phyloP scores from a whole-genome alignment of 768 basidiomycete genomes.

The Russula brevipes region DNA sequence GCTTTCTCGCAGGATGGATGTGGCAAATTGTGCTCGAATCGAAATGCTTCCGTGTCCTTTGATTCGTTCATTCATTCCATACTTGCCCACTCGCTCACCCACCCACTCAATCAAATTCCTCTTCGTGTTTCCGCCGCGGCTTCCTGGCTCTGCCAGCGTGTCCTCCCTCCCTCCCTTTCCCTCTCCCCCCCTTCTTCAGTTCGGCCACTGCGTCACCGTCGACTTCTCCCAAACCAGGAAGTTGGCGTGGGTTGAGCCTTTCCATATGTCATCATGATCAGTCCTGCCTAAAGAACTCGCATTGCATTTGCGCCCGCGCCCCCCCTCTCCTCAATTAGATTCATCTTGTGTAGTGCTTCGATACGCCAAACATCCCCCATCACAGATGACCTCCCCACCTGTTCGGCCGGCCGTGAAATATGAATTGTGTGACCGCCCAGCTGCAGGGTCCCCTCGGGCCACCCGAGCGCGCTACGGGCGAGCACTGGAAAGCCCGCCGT shows the following conservation, averaged over 20 bases:
- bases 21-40: not conserved
- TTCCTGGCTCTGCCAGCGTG: constrained; percentile 16
- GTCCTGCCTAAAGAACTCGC: not conserved
- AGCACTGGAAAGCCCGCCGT: not conserved
- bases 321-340: constrained; percentile 12
- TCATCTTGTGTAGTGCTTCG: constrained; percentile 15
- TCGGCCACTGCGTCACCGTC: constrained; percentile 3
- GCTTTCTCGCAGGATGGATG: not conserved
- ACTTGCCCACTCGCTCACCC: not conserved
- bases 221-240: not conserved
- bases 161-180: not conserved
- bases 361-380: constrained; percentile 2
- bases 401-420: not conserved
- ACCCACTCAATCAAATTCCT: constrained; percentile 9
- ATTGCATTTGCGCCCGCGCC: not conserved
- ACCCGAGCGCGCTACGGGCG: not conserved
- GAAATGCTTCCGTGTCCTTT: constrained; percentile 15
- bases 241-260: not conserved
- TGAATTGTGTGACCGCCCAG: constrained; percentile 5
- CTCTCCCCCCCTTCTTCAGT: not conserved
- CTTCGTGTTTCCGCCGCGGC: constrained; percentile 15
- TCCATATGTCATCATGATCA: not conserved
- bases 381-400: constrained; percentile 1
- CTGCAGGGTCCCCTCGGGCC: not conserved
- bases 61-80: constrained; percentile 5